Percentiles rank a stretch among this genome's conserved stretches.
phyloP scores from a whole-genome alignment of 805 yeast genomes.

The Monosporozyma aerobia region DNA sequence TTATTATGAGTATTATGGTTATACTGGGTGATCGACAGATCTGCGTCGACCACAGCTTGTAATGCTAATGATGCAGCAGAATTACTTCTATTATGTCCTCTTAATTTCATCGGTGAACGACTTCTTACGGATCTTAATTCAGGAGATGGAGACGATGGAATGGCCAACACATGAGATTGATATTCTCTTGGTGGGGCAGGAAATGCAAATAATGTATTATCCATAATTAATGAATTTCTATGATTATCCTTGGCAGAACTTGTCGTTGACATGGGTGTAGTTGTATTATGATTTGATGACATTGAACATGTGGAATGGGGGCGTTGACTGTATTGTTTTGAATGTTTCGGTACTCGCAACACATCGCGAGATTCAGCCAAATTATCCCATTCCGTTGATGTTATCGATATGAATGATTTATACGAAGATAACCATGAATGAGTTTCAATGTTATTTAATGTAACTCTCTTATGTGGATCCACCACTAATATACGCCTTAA shows the following conservation, averaged over 20 bases:
- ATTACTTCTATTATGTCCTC: conserved; percentile 31
- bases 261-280: too few species aligned
- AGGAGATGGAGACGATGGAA: conserved; percentile 32
- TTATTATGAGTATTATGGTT: not conserved
- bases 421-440: conserved; percentile 88
- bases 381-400: conserved; percentile 88
- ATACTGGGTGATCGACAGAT: conserved; percentile 11
- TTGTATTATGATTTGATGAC: conserved; percentile 17
- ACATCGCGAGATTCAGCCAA: conserved; percentile 13
- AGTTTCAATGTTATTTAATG: conserved; percentile 56
- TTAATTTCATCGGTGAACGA: conserved; percentile 10
- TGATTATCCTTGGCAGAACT: conserved; percentile 28
- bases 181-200: conserved; percentile 66
- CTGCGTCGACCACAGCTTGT: conserved; percentile 67
- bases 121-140: conserved; percentile 11
- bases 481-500: conserved; percentile 74
- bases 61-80: conserved; percentile 58
- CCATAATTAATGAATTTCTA: conserved; percentile 29
- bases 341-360: conserved; percentile 10
- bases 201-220: conserved; percentile 33
- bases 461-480: conserved; percentile 70
- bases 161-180: conserved; percentile 47
- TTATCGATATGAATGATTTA: conserved; percentile 72
- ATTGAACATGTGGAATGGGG: conserved; percentile 30
- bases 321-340: conserved; percentile 11